phyloP scores from a whole-genome alignment of 1,284 basidiomycete genomes.

The Apiotrichum mycotoxinovorans region DNA sequence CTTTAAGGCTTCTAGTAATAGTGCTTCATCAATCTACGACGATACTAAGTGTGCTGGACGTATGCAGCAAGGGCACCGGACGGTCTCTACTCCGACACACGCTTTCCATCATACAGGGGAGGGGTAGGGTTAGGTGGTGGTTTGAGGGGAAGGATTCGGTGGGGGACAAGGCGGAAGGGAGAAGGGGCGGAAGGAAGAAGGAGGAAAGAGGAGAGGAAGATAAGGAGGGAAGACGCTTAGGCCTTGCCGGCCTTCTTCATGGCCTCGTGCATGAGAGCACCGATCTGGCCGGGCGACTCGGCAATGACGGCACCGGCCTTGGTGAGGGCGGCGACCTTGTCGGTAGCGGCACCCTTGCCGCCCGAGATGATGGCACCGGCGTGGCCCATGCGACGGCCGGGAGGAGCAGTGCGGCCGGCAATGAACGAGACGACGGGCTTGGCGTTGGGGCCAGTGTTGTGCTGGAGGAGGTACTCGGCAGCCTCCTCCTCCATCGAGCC shows the following conservation, averaged over 20 bases:
- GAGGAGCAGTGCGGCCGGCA: conserved; percentile 94
- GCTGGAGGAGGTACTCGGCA: conserved; percentile 86
- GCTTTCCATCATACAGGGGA: neutral
- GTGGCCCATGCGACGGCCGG: conserved; percentile 97
- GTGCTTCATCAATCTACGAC: conserved; percentile 5
- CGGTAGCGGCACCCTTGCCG: conserved; percentile 92
- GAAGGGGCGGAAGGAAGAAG: too few relatives aligned
- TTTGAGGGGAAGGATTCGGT: too few relatives aligned
- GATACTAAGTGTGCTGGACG: conserved; percentile 2
- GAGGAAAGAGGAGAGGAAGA: too few relatives aligned
- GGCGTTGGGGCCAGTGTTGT: conserved; percentile 84
- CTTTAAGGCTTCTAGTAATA: neutral
- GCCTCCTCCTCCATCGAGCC: conserved; percentile 99
- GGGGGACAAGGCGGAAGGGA: neutral
- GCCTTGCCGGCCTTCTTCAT: conserved; percentile 80
- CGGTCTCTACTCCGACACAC: too few relatives aligned
- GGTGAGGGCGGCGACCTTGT: conserved; percentile 93
- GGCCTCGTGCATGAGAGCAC: conserved; percentile 77
- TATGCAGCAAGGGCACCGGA: neutral
- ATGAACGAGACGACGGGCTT: conserved; percentile 99
- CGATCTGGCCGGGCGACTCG: conserved; percentile 94
- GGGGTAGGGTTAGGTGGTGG: neutral
- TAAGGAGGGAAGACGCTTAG: conserved; percentile 47
- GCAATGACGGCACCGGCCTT: conserved; percentile 91
- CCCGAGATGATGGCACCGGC: conserved; percentile 97